Evolutionary conservation across 208 protist species (phyloP).

Genomic region (Porcisia hertigi): DNA sequence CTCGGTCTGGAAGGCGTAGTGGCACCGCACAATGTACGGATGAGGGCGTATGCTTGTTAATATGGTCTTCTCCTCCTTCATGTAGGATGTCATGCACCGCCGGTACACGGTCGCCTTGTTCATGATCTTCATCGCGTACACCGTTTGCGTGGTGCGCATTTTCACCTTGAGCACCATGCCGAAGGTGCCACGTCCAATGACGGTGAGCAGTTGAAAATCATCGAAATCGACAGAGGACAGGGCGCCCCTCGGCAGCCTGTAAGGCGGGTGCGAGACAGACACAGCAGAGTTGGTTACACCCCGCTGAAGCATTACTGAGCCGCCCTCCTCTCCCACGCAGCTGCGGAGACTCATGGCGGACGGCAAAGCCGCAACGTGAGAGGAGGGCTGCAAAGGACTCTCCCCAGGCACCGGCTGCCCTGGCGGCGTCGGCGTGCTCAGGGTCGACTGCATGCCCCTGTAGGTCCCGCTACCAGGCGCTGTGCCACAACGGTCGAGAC

Average conservation of each 20-base stretch:
- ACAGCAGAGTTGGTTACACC: constrained; percentile 7
- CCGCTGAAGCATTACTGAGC: constrained; percentile 22
- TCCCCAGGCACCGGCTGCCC: not conserved
- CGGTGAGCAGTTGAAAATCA: constrained; percentile 90
- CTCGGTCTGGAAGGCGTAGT: constrained; percentile 89
- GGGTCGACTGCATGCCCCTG: constrained; percentile 29
- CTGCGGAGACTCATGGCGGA: not conserved
- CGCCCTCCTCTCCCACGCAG: constrained; percentile 23
- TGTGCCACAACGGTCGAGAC: constrained; percentile 34
- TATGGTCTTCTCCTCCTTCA: constrained; percentile 85
- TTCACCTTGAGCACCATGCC: constrained; percentile 95
- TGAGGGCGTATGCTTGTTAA: constrained; percentile 75
- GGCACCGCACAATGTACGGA: constrained; percentile 87
- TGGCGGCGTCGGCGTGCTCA: not conserved
- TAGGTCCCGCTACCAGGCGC: constrained; percentile 27
- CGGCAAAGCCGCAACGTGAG: not conserved
- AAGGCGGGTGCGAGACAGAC: not conserved
- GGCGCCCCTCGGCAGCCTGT: not conserved
- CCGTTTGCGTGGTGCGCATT: constrained; percentile 43
- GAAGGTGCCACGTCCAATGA: constrained; percentile 93
- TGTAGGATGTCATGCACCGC: constrained; percentile 86
- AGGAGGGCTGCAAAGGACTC: not conserved
- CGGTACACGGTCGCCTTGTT: constrained; percentile 84
- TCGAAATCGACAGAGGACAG: constrained; percentile 43
- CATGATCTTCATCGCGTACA: constrained; percentile 94